Base-by-base conservation (phyloP, 257 asterid species). In the Craterostigma plantagineum region DNA sequence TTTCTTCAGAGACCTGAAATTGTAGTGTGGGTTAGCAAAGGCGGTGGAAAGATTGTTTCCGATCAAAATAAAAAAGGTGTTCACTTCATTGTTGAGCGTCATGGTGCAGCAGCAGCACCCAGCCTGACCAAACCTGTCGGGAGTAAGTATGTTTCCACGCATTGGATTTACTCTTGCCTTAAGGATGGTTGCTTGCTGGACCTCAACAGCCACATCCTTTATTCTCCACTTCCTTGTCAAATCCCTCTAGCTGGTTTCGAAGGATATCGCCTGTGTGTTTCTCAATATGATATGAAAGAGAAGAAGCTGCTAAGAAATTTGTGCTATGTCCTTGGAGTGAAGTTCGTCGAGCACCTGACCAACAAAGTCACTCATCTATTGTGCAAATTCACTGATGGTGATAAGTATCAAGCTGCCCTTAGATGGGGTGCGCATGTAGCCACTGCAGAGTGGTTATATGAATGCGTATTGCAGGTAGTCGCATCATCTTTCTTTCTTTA, bases 201-300 rank as follows among this genome's bases (percentile, higher is more conserved):
- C 63, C 71, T 79, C 59, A 66, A 63, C 66, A 65, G 91, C 57
- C 95, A 83, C 72, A 59, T 90, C 46, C 79, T 83, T 52, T 90
- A 76, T 68, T 70, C 93, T 58, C 98, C 98, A 54, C 95, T 90
- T 46, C 67, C 74, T 41, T 83, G 98, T 73, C 65, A 63, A 65
- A 68, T 79, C 54, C 98, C 98, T 57, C 70, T 90, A 49, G 67
- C 73, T 55, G 79, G 76, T 40, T 71, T 90, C 57, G 75, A 72
- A 70, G 60, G 71, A 46, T 70, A 75, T 55, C 70, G 72, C 50
- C 55, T 90, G 53, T 79, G 95, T 57, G 84, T 70, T 62, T 90
- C 95, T 4, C 92, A 57, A 40, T 83, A 79, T 67, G 91, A 72
- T 45, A 53, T 40, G 63, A 83, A 79, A 72, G 92, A 83, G 49